These are phyloP conservation scores for Phytomonas sp. DNA, from an alignment of 208 protist species.

Conservation along the genomic window DNA sequence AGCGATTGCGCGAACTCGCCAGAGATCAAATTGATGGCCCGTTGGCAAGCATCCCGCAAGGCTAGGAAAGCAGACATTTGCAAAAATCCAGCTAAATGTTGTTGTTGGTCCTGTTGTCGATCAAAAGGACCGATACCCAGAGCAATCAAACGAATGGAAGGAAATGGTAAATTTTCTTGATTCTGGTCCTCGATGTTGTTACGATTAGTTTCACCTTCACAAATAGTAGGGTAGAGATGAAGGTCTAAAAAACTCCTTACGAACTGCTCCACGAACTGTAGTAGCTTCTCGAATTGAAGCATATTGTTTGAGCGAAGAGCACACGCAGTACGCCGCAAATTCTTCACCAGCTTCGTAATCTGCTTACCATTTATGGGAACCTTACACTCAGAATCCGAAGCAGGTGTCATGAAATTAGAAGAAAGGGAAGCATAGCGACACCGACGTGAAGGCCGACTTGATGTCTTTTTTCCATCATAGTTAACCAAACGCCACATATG, in stretches of 20 bases:
- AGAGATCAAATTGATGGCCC: background rate
- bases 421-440: background rate
- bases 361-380: background rate
- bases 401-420: background rate
- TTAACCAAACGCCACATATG: background rate
- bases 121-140: conserved; percentile 51
- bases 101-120: conserved; percentile 18
- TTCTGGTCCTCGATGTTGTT: background rate
- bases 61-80: conserved; percentile 48
- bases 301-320: background rate
- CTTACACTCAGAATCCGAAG: background rate
- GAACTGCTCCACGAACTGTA: background rate
- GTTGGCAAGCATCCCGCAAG: conserved; percentile 17
- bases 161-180: background rate
- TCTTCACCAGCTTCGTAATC: background rate
- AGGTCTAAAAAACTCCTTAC: background rate
- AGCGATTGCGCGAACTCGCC: background rate
- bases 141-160: conserved; percentile 18
- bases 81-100: conserved; percentile 18
- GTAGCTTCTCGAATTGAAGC: background rate
- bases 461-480: background rate
- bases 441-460: background rate
- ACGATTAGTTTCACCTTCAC: background rate
- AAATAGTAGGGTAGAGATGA: background rate
- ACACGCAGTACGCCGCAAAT: background rate